phyloP scores from a whole-genome alignment of 441 rosid species.

The Brassica balearica region DNA sequence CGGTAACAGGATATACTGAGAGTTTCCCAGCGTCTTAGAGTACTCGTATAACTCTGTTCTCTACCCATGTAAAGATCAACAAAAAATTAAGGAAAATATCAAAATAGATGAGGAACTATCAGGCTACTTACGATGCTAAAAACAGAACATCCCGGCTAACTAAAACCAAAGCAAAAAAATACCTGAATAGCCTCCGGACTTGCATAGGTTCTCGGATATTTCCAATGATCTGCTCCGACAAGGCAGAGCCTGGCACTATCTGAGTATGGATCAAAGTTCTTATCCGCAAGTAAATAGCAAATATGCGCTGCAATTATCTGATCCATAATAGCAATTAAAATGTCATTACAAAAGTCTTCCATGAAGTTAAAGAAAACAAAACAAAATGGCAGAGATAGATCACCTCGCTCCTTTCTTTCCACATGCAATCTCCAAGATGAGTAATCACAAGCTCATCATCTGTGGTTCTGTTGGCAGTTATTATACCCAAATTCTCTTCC shows the following conservation, averaged over 20 bases:
- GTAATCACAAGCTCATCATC: conserved; percentile 95
- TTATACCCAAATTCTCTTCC: conserved; percentile 98
- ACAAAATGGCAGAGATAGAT: conserved; percentile 31
- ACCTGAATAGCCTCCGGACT: conserved; percentile 99
- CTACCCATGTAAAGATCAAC: conserved; percentile 52
- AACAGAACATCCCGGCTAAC: not conserved
- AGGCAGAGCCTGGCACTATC: conserved; percentile 95
- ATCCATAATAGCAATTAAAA: conserved; percentile 37
- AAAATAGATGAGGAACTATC: conserved; percentile 12
- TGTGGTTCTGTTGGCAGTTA: conserved; percentile 95
- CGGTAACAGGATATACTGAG: conserved; percentile 65
- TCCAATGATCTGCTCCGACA: conserved; percentile 97
- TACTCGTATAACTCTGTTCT: conserved; percentile 75
- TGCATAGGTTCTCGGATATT: conserved; percentile 84
- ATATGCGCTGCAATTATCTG: conserved; percentile 96
- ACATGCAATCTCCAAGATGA: conserved; percentile 97
- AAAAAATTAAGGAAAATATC: not conserved
- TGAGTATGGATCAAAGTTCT: conserved; percentile 92
- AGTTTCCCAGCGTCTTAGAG: conserved; percentile 70
- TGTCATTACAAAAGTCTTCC: conserved; percentile 31
- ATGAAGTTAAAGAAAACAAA: conserved; percentile 30
- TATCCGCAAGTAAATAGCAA: conserved; percentile 95
- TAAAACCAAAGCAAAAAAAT: conserved; percentile 10
- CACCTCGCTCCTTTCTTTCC: conserved; percentile 99
- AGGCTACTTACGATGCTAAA: conserved; percentile 17